A percentile compares a stretch with the other conserved stretches of the same genome.
Conservation (phyloP, 106 monocot genomes). For the Acanthochlamys bracteata region DNA sequence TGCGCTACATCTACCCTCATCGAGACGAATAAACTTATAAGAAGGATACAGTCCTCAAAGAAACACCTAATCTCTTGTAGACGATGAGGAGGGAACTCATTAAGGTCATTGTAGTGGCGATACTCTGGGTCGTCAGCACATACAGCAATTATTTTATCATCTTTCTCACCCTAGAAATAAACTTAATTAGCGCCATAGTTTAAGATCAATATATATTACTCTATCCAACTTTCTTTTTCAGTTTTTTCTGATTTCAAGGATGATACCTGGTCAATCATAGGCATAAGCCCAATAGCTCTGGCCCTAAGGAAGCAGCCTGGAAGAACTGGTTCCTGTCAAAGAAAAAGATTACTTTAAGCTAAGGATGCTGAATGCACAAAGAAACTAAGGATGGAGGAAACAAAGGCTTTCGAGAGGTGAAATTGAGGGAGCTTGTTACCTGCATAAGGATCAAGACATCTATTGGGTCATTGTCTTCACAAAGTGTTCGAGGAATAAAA, state of each 20-base stretch:
- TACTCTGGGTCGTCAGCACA: constrained; percentile 14
- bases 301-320: constrained; percentile 39
- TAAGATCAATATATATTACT: too few species aligned
- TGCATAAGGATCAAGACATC: constrained; percentile 51
- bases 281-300: constrained; percentile 36
- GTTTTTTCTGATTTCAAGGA: neutral
- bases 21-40: neutral
- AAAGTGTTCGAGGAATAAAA: constrained; percentile 44
- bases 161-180: constrained; percentile 14
- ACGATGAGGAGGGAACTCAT: constrained; percentile 11
- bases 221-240: neutral
- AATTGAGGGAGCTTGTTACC: constrained; percentile 7
- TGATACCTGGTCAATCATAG: constrained; percentile 42
- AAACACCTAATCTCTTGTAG: constrained; percentile 4
- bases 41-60: constrained; percentile 17
- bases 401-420: neutral
- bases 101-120: constrained; percentile 9
- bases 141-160: constrained; percentile 13
- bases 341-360: neutral
- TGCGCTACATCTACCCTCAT: neutral
- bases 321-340: constrained; percentile 29
- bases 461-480: constrained; percentile 42
- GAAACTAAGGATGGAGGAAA: neutral
- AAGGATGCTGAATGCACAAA: neutral
- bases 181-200: neutral